Evolutionary conservation across 2,329 filamentous ascomycete species (phyloP), one percentile per base, ranked within the genome.

Genomic region (Annulohypoxylon truncatum): DNA sequence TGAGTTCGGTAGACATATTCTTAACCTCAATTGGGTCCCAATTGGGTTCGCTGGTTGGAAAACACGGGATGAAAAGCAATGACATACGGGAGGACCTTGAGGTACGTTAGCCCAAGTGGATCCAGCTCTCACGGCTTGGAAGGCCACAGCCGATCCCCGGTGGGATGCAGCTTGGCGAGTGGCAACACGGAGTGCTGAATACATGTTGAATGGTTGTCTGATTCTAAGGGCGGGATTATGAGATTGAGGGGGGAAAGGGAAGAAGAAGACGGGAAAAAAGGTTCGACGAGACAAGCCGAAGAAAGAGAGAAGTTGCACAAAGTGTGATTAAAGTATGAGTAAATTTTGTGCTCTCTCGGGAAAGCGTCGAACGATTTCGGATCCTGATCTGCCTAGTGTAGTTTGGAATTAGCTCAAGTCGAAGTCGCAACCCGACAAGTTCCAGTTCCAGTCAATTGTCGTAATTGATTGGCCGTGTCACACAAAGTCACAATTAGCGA

Each of bases 31-130:
- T 60, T 50, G 18, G 20, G 33, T 47, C 73, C 75, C 73, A 65
- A 59, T 60, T 50, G 18, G 20, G 33, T 47, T 29, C 31, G 6
- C 38, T 42, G 3, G 8, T 22, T 12, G 18, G 18, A 15, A 57
- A 60, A 29, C 22, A 60, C 1, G 8, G 31, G 9, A n/a, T 61
- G 40, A 50, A 31, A 44, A 58, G 54, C 31, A 65, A 40, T 64
- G 58, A 88, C 92, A 82, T 89, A 96, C 94, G 78, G 95, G 94
- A 87, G 95, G 95, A 71, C 95, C 95, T 83, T 97, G 93, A 73
- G 93, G 91, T 60, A 98, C 93, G 77, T 92, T 91, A 77, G 92
- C 89, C 94, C 95, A 98, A 73, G 92, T 92, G 67, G 94, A 97
- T 73, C 88, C 90, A 75, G 90, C 79, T 71, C 85, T 87, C 60